Percentiles rank a stretch among this genome's conserved stretches.
phyloP scores from a whole-genome alignment of 2,329 filamentous ascomycete species.

The Drechslera avenae region DNA sequence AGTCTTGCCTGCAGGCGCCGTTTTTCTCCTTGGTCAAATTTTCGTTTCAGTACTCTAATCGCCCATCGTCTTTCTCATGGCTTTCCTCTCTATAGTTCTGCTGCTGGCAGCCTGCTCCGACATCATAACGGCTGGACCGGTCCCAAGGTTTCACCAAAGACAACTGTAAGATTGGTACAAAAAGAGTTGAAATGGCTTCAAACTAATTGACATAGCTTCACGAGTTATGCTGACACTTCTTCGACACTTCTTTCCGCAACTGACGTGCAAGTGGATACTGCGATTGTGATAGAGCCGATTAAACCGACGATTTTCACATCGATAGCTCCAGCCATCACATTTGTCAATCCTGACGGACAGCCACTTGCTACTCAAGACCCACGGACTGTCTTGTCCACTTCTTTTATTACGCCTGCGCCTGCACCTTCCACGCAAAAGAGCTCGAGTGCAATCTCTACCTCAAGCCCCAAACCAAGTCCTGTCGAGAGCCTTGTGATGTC shows the following conservation, averaged over 20 bases:
- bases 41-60: conserved; percentile 28
- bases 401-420: conserved; percentile 35
- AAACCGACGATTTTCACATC: conserved; percentile 34
- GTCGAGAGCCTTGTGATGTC: conserved; percentile 12
- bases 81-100: conserved; percentile 30
- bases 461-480: conserved; percentile 11
- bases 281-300: conserved; percentile 42
- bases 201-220: conserved; percentile 30
- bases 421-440: conserved; percentile 16
- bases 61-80: conserved; percentile 30
- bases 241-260: conserved; percentile 10
- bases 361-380: conserved; percentile 39
- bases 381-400: conserved; percentile 38
- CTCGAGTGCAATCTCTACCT: conserved; percentile 16
- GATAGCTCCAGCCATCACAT: conserved; percentile 39
- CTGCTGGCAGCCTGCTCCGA: conserved; percentile 47
- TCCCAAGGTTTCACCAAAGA: conserved; percentile 36
- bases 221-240: conserved; percentile 34
- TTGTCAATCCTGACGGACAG: conserved; percentile 37
- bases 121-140: conserved; percentile 39
- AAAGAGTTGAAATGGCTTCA: not conserved
- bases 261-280: conserved; percentile 38
- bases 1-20: conserved; percentile 10
- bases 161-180: conserved; percentile 34
- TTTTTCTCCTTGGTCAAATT: conserved; percentile 16